These are phyloP conservation scores for Nicotiana attenuata DNA, from an alignment of 257 asterid species.

Conservation along the genomic window DNA sequence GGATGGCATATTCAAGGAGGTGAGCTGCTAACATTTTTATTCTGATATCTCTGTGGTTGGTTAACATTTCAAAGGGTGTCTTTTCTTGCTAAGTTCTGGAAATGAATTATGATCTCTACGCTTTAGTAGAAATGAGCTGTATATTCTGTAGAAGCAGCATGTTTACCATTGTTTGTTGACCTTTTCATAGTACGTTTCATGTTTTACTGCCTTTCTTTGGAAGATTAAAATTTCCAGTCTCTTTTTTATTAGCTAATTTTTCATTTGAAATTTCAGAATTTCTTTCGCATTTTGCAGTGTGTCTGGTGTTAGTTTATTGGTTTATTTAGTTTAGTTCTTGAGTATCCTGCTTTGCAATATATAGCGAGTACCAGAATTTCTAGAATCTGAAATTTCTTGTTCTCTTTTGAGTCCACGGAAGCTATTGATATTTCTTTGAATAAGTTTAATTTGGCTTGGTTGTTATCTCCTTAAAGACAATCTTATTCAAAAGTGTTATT, in stretches of 20 bases:
- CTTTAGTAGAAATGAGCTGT: not conserved
- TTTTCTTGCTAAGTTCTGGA: not conserved
- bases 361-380: not conserved
- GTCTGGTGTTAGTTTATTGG: not conserved
- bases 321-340: not conserved
- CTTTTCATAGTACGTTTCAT: not conserved
- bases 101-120: not conserved
- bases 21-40: not conserved
- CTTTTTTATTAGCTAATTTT: not conserved
- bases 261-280: not conserved
- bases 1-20: slow-evolving; percentile 62
- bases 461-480: not conserved
- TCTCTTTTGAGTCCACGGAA: not conserved
- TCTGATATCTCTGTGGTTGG: not conserved
- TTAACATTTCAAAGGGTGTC: not conserved
- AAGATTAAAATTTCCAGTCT: not conserved
- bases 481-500: not conserved
- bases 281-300: not conserved
- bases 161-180: not conserved
- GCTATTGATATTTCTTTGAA: not conserved
- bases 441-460: not conserved
- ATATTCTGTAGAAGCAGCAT: not conserved
- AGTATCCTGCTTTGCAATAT: not conserved
- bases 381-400: not conserved
- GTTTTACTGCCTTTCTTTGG: not conserved